A percentile compares a stretch with the other conserved stretches of the same genome.
phyloP scores from a whole-genome alignment of 139 green algal species.

The Chlorella sp. region DNA sequence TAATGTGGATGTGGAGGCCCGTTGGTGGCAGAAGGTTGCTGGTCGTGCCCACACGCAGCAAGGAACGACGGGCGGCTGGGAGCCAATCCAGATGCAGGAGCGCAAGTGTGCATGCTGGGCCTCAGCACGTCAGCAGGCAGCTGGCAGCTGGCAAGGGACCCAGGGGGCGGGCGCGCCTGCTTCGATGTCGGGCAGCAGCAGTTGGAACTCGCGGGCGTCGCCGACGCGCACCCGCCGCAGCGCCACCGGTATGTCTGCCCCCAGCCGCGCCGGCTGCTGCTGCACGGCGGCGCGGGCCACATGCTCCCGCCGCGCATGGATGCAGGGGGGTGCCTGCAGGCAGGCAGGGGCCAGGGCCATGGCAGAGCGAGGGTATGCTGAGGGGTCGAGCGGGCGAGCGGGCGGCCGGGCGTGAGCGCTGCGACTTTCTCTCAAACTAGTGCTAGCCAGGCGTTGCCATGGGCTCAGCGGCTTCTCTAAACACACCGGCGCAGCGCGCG shows the following conservation, averaged over 20 bases:
- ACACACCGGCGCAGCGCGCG: no score
- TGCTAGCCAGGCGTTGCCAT: no score
- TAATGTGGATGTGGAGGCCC: not conserved
- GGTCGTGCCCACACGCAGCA: not conserved
- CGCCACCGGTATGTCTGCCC: slow-evolving; percentile 6
- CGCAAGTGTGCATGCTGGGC: not conserved
- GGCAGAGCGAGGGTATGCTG: no score
- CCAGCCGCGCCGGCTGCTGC: no score
- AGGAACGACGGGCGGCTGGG: not conserved
- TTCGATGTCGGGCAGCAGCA: slow-evolving; percentile 35
- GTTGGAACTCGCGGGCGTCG: not conserved
- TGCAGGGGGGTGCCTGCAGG: no score
- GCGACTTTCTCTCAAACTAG: no score
- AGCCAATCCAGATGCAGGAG: not conserved
- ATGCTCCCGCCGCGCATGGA: no score
- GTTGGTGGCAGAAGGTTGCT: not conserved
- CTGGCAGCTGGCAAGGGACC: not conserved
- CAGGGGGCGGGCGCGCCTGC: not conserved
- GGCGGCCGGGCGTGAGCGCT: no score
- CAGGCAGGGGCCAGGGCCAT: no score
- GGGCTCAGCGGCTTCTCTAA: no score
- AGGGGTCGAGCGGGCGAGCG: no score
- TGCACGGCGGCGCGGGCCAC: no score
- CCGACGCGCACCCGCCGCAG: not conserved
- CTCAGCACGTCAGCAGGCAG: not conserved